phyloP scores from a whole-genome alignment of 2,329 filamentous ascomycete genomes.

The Cytospora paraplurivora region DNA sequence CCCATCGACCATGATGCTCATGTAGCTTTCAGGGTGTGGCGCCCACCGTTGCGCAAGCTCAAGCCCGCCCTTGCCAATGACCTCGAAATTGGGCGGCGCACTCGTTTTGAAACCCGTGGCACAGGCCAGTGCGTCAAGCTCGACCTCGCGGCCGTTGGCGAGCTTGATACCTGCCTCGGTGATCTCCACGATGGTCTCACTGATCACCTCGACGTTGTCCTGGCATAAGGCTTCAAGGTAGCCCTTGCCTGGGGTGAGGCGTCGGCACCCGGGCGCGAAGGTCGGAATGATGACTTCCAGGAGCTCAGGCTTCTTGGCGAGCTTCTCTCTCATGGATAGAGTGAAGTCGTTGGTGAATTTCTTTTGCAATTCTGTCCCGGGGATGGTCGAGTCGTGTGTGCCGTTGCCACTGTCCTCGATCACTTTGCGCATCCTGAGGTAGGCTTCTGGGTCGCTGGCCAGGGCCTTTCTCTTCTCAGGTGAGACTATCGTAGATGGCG shows the following conservation, averaged over 20 bases:
- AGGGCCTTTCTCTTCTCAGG: slow-evolving; percentile 43
- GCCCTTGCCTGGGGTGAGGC: slow-evolving; percentile 48
- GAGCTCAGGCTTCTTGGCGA: slow-evolving; percentile 48
- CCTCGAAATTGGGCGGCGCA: slow-evolving; percentile 44
- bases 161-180: slow-evolving; percentile 40
- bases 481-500: slow-evolving; percentile 37
- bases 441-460: slow-evolving; percentile 40
- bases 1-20: slow-evolving; percentile 47
- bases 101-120: slow-evolving; percentile 49
- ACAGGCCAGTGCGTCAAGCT: slow-evolving; percentile 50
- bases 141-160: slow-evolving; percentile 34
- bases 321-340: slow-evolving; percentile 43
- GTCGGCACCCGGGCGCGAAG: slow-evolving; percentile 48
- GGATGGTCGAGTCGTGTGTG: slow-evolving; percentile 45
- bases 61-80: slow-evolving; percentile 43
- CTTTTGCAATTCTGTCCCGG: slow-evolving; percentile 42
- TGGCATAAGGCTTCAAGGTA: slow-evolving; percentile 48
- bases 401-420: slow-evolving; percentile 48
- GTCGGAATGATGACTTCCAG: slow-evolving; percentile 46
- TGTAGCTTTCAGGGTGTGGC: slow-evolving; percentile 45
- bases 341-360: slow-evolving; percentile 38
- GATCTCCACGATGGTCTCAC: slow-evolving; percentile 38
- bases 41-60: slow-evolving; percentile 44
- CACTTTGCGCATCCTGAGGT: slow-evolving; percentile 46
- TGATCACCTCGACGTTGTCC: slow-evolving; percentile 45